These are phyloP conservation scores for Syzygium jambos DNA, from an alignment of 345 rosid genomes.

Conservation along the genomic window DNA sequence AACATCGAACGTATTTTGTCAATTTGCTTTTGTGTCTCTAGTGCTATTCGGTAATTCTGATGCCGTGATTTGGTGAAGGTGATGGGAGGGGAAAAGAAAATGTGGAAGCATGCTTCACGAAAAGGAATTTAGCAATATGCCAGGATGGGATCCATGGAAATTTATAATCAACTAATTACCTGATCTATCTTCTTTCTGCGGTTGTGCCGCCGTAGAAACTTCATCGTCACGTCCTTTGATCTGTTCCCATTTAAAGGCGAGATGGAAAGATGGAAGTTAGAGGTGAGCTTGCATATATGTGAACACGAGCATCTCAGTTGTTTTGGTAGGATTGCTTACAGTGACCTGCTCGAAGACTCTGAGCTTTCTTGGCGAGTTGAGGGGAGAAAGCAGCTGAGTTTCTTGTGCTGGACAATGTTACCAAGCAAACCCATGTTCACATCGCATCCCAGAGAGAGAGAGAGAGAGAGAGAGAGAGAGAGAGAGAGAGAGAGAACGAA, in stretches of 20 bases:
- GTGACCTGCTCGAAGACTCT: slow-evolving; percentile 13
- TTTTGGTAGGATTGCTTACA: not conserved
- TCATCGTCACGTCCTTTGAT: not conserved
- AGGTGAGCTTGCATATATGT: not conserved
- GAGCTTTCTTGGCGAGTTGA: slow-evolving; percentile 34
- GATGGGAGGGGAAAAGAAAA: not conserved
- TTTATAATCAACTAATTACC: not conserved
- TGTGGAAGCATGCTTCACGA: not conserved
- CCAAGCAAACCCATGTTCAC: not conserved
- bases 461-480: not conserved
- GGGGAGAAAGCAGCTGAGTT: not conserved
- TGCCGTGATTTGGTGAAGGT: not conserved
- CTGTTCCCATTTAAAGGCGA: not conserved
- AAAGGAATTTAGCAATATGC: not conserved
- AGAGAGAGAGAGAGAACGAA: not conserved
- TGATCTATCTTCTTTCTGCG: not conserved
- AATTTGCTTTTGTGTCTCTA: not conserved
- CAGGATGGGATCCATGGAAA: not conserved
- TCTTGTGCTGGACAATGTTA: not conserved
- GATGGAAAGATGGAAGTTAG: not conserved
- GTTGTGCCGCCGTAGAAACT: not conserved
- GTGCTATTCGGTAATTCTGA: not conserved
- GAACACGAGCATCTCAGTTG: not conserved
- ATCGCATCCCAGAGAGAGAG: not conserved
- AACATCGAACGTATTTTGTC: not conserved